These are phyloP conservation scores for Penicillium bialowiezense DNA, from an alignment of 495 filamentous ascomycete species.

Conservation along the genomic window DNA sequence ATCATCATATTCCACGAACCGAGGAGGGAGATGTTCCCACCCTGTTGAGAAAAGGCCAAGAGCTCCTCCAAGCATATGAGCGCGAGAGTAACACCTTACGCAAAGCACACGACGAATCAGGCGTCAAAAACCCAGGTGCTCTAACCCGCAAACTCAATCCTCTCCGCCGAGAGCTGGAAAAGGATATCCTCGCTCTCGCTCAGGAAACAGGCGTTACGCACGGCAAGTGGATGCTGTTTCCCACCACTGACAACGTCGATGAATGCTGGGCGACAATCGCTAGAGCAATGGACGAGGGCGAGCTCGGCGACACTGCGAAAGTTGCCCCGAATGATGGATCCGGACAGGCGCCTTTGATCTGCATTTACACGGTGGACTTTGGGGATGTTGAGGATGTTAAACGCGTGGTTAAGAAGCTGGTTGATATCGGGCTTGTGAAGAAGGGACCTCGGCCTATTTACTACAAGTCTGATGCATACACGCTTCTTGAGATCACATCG, in stretches of 20 bases:
- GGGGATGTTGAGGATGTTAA: slow-evolving; percentile 63
- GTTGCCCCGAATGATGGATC: slow-evolving; percentile 56
- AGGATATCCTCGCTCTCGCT: slow-evolving; percentile 56
- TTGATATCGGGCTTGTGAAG: slow-evolving; percentile 56
- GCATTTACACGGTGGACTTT: slow-evolving; percentile 76
- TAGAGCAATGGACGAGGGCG: slow-evolving; percentile 57
- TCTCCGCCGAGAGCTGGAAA: slow-evolving; percentile 47
- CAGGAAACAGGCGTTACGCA: slow-evolving; percentile 48
- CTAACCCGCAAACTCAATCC: slow-evolving; percentile 50
- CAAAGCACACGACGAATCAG: slow-evolving; percentile 32
- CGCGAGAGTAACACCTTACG: slow-evolving; percentile 36
- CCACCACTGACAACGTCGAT: slow-evolving; percentile 53
- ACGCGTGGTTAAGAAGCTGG: slow-evolving; percentile 59
- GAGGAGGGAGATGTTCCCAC: slow-evolving; percentile 32
- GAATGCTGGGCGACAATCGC: slow-evolving; percentile 61
- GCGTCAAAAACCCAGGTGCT: slow-evolving; percentile 29
- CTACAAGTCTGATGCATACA: slow-evolving; percentile 82
- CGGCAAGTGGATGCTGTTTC: slow-evolving; percentile 92
- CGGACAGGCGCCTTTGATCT: slow-evolving; percentile 54
- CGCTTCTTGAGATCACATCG: slow-evolving; percentile 62
- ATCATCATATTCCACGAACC: slow-evolving; percentile 40
- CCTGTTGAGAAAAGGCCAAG: slow-evolving; percentile 42
- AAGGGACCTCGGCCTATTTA: slow-evolving; percentile 54
- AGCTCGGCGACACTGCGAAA: slow-evolving; percentile 68
- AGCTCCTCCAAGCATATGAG: slow-evolving; percentile 42